phyloP scores from a whole-genome alignment of 2,329 filamentous ascomycete genomes.

The Gaeumannomyces sp. region DNA sequence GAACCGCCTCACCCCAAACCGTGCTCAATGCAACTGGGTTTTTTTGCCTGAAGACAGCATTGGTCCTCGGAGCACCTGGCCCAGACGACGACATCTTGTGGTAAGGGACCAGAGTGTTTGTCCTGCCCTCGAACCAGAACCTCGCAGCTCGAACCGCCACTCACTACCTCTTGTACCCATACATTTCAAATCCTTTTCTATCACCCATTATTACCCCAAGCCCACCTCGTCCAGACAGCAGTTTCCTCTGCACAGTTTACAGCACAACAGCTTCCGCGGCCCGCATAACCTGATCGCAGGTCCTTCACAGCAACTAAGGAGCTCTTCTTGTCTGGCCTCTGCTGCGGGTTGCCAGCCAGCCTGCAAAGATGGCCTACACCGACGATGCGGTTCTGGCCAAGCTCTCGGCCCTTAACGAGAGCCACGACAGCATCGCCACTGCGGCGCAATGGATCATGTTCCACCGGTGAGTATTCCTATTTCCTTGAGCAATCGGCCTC shows the following conservation, averaged over 20 bases:
- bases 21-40: neutral
- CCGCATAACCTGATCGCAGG: too few species aligned
- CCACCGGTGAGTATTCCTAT: constrained; percentile 58
- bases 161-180: neutral
- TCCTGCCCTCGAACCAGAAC: neutral
- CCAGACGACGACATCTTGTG: neutral
- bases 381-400: constrained; percentile 94
- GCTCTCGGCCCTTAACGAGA: constrained; percentile 91
- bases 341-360: neutral
- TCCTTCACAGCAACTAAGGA: too few species aligned
- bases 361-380: constrained; percentile 75
- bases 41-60: neutral
- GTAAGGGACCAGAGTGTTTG: neutral
- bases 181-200: neutral
- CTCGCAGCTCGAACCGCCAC: neutral
- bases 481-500: neutral
- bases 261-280: neutral
- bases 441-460: constrained; percentile 99
- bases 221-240: too few species aligned
- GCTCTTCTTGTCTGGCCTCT: too few species aligned
- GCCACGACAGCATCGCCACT: constrained; percentile 92
- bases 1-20: neutral
- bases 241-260: too few species aligned
- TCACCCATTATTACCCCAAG: too few species aligned
- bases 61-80: neutral